These are phyloP conservation scores for Clarireedia homoeocarpa DNA, from an alignment of 2,329 filamentous ascomycete genomes.

Conservation along the genomic window DNA sequence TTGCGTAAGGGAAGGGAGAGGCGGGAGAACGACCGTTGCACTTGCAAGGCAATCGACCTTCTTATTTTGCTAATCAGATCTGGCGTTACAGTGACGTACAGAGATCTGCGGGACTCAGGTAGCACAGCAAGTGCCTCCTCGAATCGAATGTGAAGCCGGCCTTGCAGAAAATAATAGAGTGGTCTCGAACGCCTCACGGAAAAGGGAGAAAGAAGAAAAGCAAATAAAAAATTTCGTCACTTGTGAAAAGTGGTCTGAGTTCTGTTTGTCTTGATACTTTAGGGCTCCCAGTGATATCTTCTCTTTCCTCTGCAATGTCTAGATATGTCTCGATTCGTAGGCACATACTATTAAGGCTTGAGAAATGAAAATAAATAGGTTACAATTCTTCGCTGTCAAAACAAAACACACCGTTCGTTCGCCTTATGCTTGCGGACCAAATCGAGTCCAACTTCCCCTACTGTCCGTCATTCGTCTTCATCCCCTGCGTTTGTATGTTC, in stretches of 20 bases:
- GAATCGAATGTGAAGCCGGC: background rate
- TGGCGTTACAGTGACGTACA: background rate
- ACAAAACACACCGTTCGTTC: conserved; percentile 12
- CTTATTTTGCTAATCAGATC: too few relatives aligned
- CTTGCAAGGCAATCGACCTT: too few relatives aligned
- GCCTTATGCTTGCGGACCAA: conserved; percentile 15
- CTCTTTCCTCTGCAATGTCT: background rate
- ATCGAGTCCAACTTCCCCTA: background rate
- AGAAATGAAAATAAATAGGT: conserved; percentile 10
- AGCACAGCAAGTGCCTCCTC: background rate
- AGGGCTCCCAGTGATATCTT: background rate
- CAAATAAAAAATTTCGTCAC: background rate
- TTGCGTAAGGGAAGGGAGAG: too few relatives aligned
- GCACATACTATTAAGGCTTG: background rate
- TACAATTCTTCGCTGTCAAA: conserved; percentile 8
- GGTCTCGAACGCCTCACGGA: background rate
- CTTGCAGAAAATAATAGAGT: background rate
- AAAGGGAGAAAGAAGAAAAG: background rate
- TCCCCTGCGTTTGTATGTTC: conserved; percentile 13
- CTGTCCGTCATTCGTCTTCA: conserved; percentile 11
- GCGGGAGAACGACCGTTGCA: too few relatives aligned
- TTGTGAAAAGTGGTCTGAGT: background rate
- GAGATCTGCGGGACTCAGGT: background rate
- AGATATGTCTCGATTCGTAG: conserved; percentile 2
- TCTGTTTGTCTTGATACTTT: background rate